Base-by-base conservation (phyloP, 768 basidiomycete genomes). In the Tylopilus vinaceipallidus region DNA sequence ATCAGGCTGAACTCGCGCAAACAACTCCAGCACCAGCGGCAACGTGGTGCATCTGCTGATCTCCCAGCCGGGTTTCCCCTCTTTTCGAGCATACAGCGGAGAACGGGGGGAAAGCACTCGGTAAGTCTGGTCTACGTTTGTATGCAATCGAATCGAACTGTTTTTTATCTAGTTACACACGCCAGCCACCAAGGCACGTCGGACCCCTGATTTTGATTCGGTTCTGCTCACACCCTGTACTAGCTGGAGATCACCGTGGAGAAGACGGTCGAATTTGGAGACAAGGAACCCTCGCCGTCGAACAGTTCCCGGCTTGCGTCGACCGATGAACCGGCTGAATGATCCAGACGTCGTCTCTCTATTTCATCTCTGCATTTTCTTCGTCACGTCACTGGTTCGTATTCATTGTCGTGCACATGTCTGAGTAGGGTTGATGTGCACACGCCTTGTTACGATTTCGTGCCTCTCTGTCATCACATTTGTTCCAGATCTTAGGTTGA, bases 1-100 rank as follows among this genome's bases (percentile, higher is more conserved):
- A 41, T 23, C 37, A 74, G 73, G n/a, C 52, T 74, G 41, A 74
- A 74, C 44, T 62, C 71, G 10, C 69, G 73, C 19, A 67, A 66
- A 48, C 56, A 61, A 24, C 60, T 73, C 12, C 64, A 59, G 45
- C 45, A 61, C 27, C 62, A 63, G 40, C 65, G 65, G 20, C 62
- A 61, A 17, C 64, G 67, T 27, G 57, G 53, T 11, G 50, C 66
- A 33, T 69, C 67, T 10, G 58, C 56, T n/a, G 66, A 67, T 7
- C 49, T 69, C 20, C 63, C 62, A 30, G 45, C 42, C 1, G 62
- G 64, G 19, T 44, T 62, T 19, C 67, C 58, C 6, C 57, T 65
- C n/a, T 59, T 57, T 19, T 26, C 56, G n/a, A 55, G 42, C 34
- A 23, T 50, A n/a, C 66, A 62, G 4, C 51, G 50, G 36, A 56